phyloP scores from a whole-genome alignment of 805 yeast genomes.

The Candida nonsorbophila region DNA sequence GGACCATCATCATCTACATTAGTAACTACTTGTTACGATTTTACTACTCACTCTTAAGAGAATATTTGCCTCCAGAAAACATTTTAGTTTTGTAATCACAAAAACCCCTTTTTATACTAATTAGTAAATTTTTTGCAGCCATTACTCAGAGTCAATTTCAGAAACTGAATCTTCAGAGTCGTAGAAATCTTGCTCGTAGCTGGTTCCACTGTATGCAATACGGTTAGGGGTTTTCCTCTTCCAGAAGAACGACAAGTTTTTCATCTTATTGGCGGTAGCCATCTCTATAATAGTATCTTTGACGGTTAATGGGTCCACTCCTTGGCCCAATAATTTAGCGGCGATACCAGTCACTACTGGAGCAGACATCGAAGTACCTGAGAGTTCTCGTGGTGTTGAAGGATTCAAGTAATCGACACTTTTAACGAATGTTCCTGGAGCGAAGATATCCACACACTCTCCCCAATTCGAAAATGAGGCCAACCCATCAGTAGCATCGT shows the following conservation, averaged over 20 bases:
- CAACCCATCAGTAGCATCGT: slow-evolving; percentile 62
- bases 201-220: slow-evolving; percentile 26
- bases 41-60: too few species aligned
- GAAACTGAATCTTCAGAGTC: slow-evolving; percentile 16
- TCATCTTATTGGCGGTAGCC: slow-evolving; percentile 45
- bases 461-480: slow-evolving; percentile 93
- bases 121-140: not conserved
- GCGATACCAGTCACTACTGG: slow-evolving; percentile 68
- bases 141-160: slow-evolving; percentile 5
- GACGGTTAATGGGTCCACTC: slow-evolving; percentile 39
- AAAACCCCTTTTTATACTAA: too few species aligned
- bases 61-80: too few species aligned
- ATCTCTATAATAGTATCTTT: slow-evolving; percentile 36
- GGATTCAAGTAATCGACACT: slow-evolving; percentile 42
- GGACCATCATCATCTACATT: slow-evolving; percentile 7
- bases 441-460: slow-evolving; percentile 79
- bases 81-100: too few species aligned
- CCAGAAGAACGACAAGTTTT: slow-evolving; percentile 37
- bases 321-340: slow-evolving; percentile 51
- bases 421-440: slow-evolving; percentile 69
- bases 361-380: slow-evolving; percentile 82
- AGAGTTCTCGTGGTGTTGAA: slow-evolving; percentile 28
- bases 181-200: slow-evolving; percentile 6
- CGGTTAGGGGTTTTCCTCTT: slow-evolving; percentile 58
- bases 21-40: not conserved